Conservation (phyloP, 768 basidiomycete genomes). For the Coprinopsis cinerea region DNA sequence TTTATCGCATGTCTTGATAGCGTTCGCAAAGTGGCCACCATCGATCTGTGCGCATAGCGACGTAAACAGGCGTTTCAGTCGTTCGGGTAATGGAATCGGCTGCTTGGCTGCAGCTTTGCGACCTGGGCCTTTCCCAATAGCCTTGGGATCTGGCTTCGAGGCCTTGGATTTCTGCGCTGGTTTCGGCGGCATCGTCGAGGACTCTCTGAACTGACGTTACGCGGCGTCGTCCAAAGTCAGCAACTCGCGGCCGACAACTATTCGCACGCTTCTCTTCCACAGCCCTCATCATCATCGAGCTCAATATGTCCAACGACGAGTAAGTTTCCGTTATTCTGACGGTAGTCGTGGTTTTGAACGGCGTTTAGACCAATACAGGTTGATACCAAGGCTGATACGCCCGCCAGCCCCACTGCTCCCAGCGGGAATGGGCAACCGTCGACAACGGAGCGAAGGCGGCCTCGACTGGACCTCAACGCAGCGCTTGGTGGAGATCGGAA, state of each 20-base stretch:
- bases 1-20: conserved; percentile 89
- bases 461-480: conserved; percentile 59
- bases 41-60: conserved; percentile 86
- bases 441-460: conserved; percentile 60
- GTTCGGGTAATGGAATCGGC: conserved; percentile 28
- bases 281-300: conserved; percentile 18
- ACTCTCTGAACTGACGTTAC: background rate
- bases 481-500: conserved; percentile 58
- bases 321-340: conserved; percentile 21
- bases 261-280: conserved; percentile 30
- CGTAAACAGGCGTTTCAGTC: conserved; percentile 58
- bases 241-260: background rate
- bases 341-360: background rate
- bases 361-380: conserved; percentile 21
- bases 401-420: conserved; percentile 22
- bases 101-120: conserved; percentile 26
- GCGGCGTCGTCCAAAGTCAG: background rate
- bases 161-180: conserved; percentile 18
- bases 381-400: conserved; percentile 17
- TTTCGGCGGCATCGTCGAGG: conserved; percentile 9
- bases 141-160: conserved; percentile 8
- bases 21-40: conserved; percentile 80
- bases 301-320: conserved; percentile 49
- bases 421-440: conserved; percentile 39
- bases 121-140: conserved; percentile 13